These are phyloP conservation scores for Trichoderma atrobrunneum DNA, from an alignment of 2,329 filamentous ascomycete species.

Conservation along the genomic window DNA sequence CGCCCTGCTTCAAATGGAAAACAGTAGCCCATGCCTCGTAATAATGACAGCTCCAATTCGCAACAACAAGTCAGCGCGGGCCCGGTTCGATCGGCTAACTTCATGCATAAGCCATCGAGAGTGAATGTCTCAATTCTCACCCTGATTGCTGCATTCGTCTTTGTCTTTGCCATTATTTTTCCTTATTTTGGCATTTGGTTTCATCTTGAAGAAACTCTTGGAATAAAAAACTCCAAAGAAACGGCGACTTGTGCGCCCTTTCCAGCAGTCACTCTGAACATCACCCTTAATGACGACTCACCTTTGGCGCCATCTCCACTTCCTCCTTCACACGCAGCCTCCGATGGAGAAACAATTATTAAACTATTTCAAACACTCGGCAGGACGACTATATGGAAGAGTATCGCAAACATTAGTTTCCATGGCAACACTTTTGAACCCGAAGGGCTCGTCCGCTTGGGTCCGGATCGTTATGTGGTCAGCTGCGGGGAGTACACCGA, in stretches of 20 bases:
- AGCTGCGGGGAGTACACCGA: conserved; percentile 44
- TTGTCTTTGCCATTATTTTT: neutral
- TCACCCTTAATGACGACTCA: conserved; percentile 31
- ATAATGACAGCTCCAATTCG: neutral
- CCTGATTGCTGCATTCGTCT: neutral
- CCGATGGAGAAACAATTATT: conserved; percentile 38
- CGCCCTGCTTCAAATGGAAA: neutral
- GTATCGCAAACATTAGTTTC: conserved; percentile 41
- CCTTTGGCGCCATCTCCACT: conserved; percentile 35
- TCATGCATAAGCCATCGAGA: neutral
- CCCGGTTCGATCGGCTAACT: neutral
- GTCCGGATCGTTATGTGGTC: conserved; percentile 43
- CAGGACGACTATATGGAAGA: conserved; percentile 42
- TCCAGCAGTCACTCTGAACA: conserved; percentile 30
- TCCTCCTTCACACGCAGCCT: conserved; percentile 34
- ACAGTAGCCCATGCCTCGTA: neutral
- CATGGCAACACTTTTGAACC: conserved; percentile 48
- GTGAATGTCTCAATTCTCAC: neutral
- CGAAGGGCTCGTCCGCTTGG: conserved; percentile 46
- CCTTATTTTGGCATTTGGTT: neutral
- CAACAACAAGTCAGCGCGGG: neutral
- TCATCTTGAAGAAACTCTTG: neutral
- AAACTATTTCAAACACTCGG: conserved; percentile 34
- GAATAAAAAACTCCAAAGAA: neutral
- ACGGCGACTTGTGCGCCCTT: neutral